These are phyloP conservation scores for Candida stauntonica DNA, from an alignment of 805 yeast species.

Conservation along the genomic window DNA sequence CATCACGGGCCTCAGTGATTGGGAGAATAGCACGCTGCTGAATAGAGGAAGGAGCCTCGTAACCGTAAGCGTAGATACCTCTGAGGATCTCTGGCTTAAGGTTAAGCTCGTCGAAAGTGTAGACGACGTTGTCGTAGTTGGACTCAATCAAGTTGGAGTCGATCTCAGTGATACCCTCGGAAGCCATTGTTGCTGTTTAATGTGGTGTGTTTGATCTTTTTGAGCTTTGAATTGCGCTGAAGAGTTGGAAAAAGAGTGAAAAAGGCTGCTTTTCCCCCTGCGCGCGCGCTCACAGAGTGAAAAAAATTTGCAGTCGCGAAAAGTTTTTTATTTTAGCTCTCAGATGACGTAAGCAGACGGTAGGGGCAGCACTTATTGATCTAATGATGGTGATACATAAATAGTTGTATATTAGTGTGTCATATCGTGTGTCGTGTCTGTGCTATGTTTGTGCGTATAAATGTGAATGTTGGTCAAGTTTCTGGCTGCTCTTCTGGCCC, in stretches of 20 bases:
- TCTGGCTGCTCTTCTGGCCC: no score
- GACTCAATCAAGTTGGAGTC: slow-evolving; percentile 83
- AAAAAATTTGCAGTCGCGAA: no score
- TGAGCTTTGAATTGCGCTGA: no score
- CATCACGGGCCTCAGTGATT: slow-evolving; percentile 91
- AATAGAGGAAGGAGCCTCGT: slow-evolving; percentile 94
- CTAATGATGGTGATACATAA: no score
- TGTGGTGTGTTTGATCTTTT: neutral
- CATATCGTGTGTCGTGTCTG: neutral
- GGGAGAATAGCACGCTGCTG: slow-evolving; percentile 97
- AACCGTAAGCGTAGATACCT: slow-evolving; percentile 83
- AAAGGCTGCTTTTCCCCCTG: neutral
- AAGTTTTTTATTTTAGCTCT: no score
- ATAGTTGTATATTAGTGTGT: neutral
- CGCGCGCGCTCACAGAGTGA: neutral
- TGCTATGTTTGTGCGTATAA: neutral
- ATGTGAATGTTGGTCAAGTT: no score
- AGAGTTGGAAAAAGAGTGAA: neutral
- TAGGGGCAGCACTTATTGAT: no score
- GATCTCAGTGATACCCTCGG: slow-evolving; percentile 71
- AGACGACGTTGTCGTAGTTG: slow-evolving; percentile 90
- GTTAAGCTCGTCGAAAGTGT: slow-evolving; percentile 76
- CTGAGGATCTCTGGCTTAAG: slow-evolving; percentile 58
- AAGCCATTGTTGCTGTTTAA: slow-evolving; percentile 26
- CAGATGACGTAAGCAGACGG: no score